phyloP scores from a whole-genome alignment of 139 green algal genomes.

The Eudorina sp. region DNA sequence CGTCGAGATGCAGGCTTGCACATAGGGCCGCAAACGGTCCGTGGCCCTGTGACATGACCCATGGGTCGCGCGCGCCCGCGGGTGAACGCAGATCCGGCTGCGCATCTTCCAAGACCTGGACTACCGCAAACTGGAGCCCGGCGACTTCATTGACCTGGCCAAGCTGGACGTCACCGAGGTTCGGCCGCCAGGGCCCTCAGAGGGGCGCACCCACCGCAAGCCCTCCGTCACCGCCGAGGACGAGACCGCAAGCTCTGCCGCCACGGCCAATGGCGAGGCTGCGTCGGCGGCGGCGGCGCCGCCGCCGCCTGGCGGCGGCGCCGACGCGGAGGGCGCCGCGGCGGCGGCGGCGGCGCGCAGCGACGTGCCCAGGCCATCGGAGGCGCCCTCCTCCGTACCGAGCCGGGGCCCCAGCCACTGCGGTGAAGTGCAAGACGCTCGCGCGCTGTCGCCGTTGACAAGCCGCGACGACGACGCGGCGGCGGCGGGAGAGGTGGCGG shows the following conservation, averaged over 20 bases:
- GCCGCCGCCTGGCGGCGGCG: not conserved
- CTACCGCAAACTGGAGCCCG: conserved; percentile 18
- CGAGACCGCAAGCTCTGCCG: too few species aligned
- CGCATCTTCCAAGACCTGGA: conserved; percentile 46
- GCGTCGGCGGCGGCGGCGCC: not conserved
- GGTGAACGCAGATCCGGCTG: conserved; percentile 45
- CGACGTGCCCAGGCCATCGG: not conserved
- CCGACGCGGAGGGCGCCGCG: not conserved
- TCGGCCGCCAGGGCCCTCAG: not conserved
- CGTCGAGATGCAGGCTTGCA: too few species aligned
- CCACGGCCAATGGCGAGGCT: not conserved
- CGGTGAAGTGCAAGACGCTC: too few species aligned
- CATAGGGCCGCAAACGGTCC: too few species aligned
- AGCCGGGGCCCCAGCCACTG: not conserved
- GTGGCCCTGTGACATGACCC: too few species aligned
- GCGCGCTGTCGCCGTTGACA: too few species aligned
- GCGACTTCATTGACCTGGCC: not conserved
- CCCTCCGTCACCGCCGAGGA: not conserved
- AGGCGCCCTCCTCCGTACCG: not conserved
- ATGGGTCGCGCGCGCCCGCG: too few species aligned
- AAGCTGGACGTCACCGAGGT: not conserved
- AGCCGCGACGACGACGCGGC: too few species aligned
- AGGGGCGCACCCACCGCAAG: not conserved
- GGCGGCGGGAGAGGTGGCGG: too few species aligned
- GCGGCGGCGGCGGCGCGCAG: not conserved